A percentile compares a stretch with the other conserved stretches of the same genome.
phyloP scores from a whole-genome alignment of 768 basidiomycete species.

The Psilocybe azurescens region DNA sequence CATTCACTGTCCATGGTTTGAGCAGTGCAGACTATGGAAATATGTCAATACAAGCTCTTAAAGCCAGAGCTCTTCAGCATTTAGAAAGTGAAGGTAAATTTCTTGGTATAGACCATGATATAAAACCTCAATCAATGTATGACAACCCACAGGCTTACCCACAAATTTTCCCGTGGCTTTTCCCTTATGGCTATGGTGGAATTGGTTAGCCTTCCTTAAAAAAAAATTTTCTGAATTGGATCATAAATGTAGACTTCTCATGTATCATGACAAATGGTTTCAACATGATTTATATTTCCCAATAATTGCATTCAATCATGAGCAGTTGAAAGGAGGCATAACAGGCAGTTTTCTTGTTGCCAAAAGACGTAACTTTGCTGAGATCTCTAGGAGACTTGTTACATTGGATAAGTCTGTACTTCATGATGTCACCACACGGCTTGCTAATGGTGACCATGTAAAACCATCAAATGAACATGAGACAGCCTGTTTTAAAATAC shows the following conservation, averaged over 20 bases:
- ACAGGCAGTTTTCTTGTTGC: conserved; percentile 32
- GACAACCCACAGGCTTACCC: conserved; percentile 28
- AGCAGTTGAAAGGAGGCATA: conserved; percentile 36
- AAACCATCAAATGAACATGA: conserved; percentile 24
- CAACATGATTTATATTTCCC: conserved; percentile 41
- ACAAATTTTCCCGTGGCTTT: conserved; percentile 43
- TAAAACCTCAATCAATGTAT: not conserved
- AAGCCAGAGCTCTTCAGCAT: conserved; percentile 29
- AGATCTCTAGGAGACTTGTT: conserved; percentile 26
- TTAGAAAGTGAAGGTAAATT: conserved; percentile 26
- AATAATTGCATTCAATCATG: conserved; percentile 43
- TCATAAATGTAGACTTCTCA: conserved; percentile 34
- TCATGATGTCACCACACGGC: conserved; percentile 13
- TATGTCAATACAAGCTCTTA: conserved; percentile 20
- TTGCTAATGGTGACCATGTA: conserved; percentile 28
- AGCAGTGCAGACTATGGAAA: conserved; percentile 13
- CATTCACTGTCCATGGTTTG: conserved; percentile 11
- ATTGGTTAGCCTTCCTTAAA: conserved; percentile 26
- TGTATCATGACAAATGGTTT: conserved; percentile 47
- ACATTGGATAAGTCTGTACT: conserved; percentile 29
- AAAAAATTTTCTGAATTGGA: conserved; percentile 20
- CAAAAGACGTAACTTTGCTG: conserved; percentile 29
- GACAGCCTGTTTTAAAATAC: conserved; percentile 26
- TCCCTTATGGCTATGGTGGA: conserved; percentile 44
- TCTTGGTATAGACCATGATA: conserved; percentile 18